Evolutionary conservation across 78 protist species (phyloP).

Genomic region (Dictyostelium purpureum): DNA sequence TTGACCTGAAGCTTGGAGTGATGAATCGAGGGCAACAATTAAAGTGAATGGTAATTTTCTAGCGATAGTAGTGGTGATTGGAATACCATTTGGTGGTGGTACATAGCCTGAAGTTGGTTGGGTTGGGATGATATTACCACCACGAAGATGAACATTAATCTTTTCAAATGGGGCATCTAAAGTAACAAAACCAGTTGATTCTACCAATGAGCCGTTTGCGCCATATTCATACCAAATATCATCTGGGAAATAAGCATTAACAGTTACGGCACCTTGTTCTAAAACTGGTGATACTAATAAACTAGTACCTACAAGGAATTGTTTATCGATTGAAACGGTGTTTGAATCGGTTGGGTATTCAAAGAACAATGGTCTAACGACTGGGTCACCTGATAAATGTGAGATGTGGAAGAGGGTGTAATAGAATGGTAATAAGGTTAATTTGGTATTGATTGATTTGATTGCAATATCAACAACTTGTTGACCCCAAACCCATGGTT

Average conservation of each 20-base stretch:
- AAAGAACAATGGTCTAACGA: constrained; percentile 80
- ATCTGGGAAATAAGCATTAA: constrained; percentile 84
- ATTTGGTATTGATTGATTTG: constrained; percentile 43
- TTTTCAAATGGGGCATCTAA: constrained; percentile 63
- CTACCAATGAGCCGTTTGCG: constrained; percentile 6
- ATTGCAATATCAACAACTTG: constrained; percentile 45
- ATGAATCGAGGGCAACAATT: constrained; percentile 6
- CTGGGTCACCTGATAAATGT: constrained; percentile 44
- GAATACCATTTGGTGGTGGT: constrained; percentile 7
- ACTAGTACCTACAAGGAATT: constrained; percentile 82
- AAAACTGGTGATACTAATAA: constrained; percentile 87
- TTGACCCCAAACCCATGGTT: constrained; percentile 80
- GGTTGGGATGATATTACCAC: constrained; percentile 65
- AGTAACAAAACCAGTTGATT: not conserved
- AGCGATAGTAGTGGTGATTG: constrained; percentile 29
- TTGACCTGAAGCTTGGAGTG: constrained; percentile 9
- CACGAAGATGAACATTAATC: constrained; percentile 63
- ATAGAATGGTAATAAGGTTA: constrained; percentile 66
- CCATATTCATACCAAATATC: constrained; percentile 77
- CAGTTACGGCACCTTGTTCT: constrained; percentile 56
- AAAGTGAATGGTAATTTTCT: constrained; percentile 37
- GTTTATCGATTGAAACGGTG: constrained; percentile 74
- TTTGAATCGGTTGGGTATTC: constrained; percentile 75
- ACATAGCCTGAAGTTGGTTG: constrained; percentile 28
- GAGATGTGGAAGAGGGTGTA: constrained; percentile 73